A percentile compares a stretch with the other conserved stretches of the same genome.
Evolutionary conservation across 2,329 filamentous ascomycete genomes (phyloP).

Genomic region (Mycosphaerella arachidis): DNA sequence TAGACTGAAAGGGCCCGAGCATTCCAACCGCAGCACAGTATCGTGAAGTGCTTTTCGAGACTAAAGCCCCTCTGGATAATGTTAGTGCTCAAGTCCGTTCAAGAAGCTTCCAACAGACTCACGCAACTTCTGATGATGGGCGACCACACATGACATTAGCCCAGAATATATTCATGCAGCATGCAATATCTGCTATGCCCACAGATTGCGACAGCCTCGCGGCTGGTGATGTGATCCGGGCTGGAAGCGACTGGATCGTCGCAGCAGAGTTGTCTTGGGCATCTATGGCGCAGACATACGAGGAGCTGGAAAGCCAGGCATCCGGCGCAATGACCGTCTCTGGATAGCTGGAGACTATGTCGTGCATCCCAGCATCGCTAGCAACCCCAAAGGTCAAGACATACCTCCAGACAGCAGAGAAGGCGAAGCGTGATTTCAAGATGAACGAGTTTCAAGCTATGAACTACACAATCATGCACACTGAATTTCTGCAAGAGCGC

Average conservation of each 20-base stretch:
- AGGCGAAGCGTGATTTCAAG: slow-evolving; percentile 5
- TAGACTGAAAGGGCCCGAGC: no score
- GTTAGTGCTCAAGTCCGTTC: no score
- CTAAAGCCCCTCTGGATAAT: no score
- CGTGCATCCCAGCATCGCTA: slow-evolving; percentile 3
- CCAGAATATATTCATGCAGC: slow-evolving; percentile 10
- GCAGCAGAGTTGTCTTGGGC: slow-evolving; percentile 11
- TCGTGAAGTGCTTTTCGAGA: no score
- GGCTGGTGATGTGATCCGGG: slow-evolving; percentile 4
- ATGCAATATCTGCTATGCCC: not conserved
- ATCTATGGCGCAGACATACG: not conserved
- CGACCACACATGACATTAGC: slow-evolving; percentile 8
- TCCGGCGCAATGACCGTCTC: slow-evolving; percentile 12
- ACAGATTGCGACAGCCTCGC: not conserved
- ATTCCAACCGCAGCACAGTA: no score
- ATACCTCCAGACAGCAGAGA: slow-evolving; percentile 5
- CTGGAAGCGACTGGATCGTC: slow-evolving; percentile 9
- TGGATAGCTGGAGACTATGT: slow-evolving; percentile 12
- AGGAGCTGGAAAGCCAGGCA: not conserved
- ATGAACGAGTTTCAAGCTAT: slow-evolving; percentile 9
- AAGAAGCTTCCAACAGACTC: no score
- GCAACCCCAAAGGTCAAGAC: slow-evolving; percentile 1
- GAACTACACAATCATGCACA: slow-evolving; percentile 14
- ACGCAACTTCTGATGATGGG: no score
- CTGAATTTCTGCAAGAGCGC: slow-evolving; percentile 9